Evolutionary conservation across 495 filamentous ascomycete species (phyloP), one percentile per base, ranked within the genome.

Genomic region (Staphylotrichum tortipilum): DNA sequence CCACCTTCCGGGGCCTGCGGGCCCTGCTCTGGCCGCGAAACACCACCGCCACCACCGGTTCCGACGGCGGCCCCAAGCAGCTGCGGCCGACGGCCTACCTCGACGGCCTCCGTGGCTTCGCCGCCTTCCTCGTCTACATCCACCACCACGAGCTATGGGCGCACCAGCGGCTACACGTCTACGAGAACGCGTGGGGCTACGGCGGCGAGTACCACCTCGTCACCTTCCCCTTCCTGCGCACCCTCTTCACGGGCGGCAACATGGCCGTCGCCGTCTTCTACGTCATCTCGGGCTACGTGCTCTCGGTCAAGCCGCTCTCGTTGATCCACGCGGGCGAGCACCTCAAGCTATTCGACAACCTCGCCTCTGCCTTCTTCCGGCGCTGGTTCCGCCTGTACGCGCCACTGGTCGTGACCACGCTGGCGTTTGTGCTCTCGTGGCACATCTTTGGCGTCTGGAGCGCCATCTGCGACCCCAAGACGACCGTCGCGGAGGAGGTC

Each of bases 191-290:
- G 19, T 72, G 55, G 10, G 68, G 69, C 0, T 68, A 55, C 35
- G 18, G 51, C 31, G 59, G 57, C 40, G 38, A 63, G 52, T 63
- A 71, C 49, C 49, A 68, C 68, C 53, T 78, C 58, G 61, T 60
- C 42, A 60, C 65, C 0, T 62, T 72, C 4, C 56, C 54, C 33
- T 51, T 54, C 24, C 49, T 73, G 40, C 67, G 69, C 22, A 62
- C 60, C 28, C 60, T 69, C 50, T 64, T 73, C 49, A 62, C 59
- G 0, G 75, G 75, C n/a, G 75, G 73, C 2, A 73, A 76, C 53
- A 63, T 71, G 24, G 72, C 76, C 23, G 78, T 81, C 19, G 71
- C 74, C 40, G 62, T 68, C 33, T 75, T 75, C 56, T 75, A 67
- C 53, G 66, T 75, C 57, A 69, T 75, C 42, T 75, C 71, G 14